These are phyloP conservation scores for Fusarium sp. DNA, from an alignment of 2,329 filamentous ascomycete species.

Conservation along the genomic window DNA sequence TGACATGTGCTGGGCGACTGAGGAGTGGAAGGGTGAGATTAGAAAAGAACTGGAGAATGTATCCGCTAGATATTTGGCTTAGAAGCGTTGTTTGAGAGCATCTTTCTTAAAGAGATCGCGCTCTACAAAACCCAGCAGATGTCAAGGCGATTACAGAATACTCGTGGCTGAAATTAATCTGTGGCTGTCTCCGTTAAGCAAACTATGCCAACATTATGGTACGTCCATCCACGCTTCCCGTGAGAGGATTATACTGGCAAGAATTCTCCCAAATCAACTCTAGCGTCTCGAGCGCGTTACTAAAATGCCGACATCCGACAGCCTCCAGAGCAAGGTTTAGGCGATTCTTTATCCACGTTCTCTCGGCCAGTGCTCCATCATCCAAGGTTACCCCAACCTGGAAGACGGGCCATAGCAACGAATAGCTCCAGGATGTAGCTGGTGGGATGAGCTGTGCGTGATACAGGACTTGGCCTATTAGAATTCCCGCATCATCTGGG, in stretches of 20 bases:
- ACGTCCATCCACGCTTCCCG: neutral
- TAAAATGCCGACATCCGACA: constrained; percentile 27
- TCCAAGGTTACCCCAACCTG: neutral
- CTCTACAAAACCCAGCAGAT: neutral
- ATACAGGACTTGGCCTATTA: neutral
- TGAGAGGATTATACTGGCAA: neutral
- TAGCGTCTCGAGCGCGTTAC: constrained; percentile 21
- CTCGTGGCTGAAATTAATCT: neutral
- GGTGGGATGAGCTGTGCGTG: neutral
- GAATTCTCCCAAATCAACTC: constrained; percentile 1
- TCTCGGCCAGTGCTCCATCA: neutral
- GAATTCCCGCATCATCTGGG: neutral
- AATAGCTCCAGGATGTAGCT: constrained; percentile 18
- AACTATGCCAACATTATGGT: constrained; percentile 22
- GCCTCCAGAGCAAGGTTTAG: neutral
- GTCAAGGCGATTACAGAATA: neutral
- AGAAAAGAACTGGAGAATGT: constrained; percentile 6
- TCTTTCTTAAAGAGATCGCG: neutral
- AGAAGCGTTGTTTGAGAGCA: neutral
- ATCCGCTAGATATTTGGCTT: neutral
- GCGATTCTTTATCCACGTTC: neutral
- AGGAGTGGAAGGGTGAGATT: neutral
- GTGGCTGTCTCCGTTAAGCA: too few species aligned
- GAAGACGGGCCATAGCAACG: constrained; percentile 18
- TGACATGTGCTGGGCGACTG: constrained; percentile 62